Percentiles rank a stretch among this genome's conserved stretches.
Evolutionary conservation across 2,329 filamentous ascomycete species (phyloP).

Genomic region (Aciculosporium take): DNA sequence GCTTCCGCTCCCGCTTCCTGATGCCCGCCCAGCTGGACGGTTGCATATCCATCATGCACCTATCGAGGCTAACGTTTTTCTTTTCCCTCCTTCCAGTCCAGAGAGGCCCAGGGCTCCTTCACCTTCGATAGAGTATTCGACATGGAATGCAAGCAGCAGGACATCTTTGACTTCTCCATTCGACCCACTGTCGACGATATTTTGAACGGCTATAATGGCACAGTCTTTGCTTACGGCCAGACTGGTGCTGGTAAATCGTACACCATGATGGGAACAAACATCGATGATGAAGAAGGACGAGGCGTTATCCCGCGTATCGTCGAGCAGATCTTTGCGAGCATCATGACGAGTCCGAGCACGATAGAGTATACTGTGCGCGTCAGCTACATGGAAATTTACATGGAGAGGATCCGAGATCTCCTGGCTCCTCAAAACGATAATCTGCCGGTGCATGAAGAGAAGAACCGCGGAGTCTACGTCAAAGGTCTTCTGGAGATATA

Average conservation of each 20-base stretch:
- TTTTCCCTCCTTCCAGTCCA: conserved; percentile 42
- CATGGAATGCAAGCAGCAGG: conserved; percentile 77
- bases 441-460: conserved; percentile 93
- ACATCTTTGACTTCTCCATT: conserved; percentile 98
- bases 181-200: conserved; percentile 93
- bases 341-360: conserved; percentile 76
- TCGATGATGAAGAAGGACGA: conserved; percentile 74
- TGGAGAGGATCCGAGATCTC: conserved; percentile 94
- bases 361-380: conserved; percentile 98
- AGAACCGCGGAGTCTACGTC: conserved; percentile 89
- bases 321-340: conserved; percentile 93
- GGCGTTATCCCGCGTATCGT: conserved; percentile 96
- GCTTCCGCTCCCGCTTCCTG: neutral
- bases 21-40: neutral
- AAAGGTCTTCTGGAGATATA: conserved; percentile 92
- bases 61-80: conserved; percentile 11
- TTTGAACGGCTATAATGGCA: conserved; percentile 97
- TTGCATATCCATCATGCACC: neutral
- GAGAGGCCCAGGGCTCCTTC: conserved; percentile 70
- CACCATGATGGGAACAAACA: conserved; percentile 73
- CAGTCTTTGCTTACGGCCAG: conserved; percentile 96
- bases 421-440: conserved; percentile 90
- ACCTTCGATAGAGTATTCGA: conserved; percentile 97
- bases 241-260: conserved; percentile 98
- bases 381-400: conserved; percentile 99